Percentiles rank a stretch among this genome's conserved stretches.
phyloP scores from a whole-genome alignment of 495 filamentous ascomycete species.

The Xylaria palmicola region DNA sequence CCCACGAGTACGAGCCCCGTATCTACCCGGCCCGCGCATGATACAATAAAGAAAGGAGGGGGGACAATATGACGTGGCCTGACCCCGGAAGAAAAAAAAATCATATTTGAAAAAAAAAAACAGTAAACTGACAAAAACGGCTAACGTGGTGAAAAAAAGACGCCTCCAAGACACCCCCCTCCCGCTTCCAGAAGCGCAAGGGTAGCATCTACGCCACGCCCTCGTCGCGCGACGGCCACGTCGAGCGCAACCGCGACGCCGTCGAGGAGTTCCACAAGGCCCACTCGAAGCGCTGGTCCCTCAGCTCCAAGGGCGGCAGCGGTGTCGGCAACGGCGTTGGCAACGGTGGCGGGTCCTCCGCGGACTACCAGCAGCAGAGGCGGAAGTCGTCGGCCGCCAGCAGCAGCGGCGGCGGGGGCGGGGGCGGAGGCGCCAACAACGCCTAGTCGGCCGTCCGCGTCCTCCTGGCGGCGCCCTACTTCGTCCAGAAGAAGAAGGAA shows the following conservation, averaged over 20 bases:
- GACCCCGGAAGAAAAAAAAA: too few species aligned
- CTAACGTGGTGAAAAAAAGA: conserved; percentile 43
- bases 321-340: conserved; percentile 14
- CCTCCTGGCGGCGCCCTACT: neutral
- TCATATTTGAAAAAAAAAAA: too few species aligned
- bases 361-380: too few species aligned
- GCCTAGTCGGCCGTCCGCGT: neutral
- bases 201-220: conserved; percentile 63
- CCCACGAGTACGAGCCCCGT: too few species aligned
- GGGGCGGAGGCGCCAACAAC: neutral
- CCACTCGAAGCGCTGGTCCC: conserved; percentile 40
- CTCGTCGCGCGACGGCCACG: conserved; percentile 55
- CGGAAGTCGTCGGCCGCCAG: conserved; percentile 9
- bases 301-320: conserved; percentile 21
- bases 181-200: conserved; percentile 62
- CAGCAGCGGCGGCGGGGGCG: too few species aligned
- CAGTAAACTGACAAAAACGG: conserved; percentile 15
- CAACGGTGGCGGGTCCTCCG: too few species aligned
- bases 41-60: too few species aligned
- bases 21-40: too few species aligned
- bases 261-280: conserved; percentile 43
- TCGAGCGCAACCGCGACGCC: conserved; percentile 47
- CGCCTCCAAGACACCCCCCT: conserved; percentile 60
- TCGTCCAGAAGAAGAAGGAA: neutral
- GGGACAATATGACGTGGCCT: too few species aligned